Evolutionary conservation across 345 rosid species (phyloP).

Genomic region (Anacardium occidentale): DNA sequence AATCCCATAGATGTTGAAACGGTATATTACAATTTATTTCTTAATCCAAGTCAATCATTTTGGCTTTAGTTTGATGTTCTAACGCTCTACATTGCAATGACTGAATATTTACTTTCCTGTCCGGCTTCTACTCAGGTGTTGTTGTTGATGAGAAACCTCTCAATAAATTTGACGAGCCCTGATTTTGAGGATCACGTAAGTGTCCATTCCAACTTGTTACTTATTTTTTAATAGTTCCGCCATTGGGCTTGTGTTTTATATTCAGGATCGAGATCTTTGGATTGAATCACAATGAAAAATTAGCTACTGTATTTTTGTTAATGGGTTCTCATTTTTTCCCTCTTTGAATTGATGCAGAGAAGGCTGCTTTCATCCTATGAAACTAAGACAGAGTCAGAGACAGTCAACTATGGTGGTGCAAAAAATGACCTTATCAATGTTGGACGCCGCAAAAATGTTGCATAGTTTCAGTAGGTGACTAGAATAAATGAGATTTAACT

Average conservation of each 20-base stretch:
- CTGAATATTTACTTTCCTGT: conserved; percentile 13
- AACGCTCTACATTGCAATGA: conserved; percentile 1
- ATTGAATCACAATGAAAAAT: too few species aligned
- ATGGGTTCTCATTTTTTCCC: background rate
- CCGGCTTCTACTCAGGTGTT: conserved; percentile 53
- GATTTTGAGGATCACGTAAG: conserved; percentile 94
- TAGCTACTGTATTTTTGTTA: background rate
- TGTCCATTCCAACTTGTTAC: conserved; percentile 22
- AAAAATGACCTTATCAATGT: conserved; percentile 26
- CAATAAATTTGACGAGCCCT: conserved; percentile 80
- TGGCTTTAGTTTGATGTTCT: background rate
- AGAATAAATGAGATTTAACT: background rate
- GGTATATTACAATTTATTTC: conserved; percentile 36
- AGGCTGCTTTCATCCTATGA: conserved; percentile 73
- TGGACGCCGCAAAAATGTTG: conserved; percentile 34
- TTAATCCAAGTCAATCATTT: background rate
- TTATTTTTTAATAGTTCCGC: conserved; percentile 3
- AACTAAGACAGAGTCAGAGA: conserved; percentile 44
- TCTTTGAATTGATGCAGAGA: conserved; percentile 50
- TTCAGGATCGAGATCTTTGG: background rate
- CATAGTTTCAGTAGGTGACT: conserved; percentile 28
- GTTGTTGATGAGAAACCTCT: conserved; percentile 88
- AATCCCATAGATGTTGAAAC: conserved; percentile 92
- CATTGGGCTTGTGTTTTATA: background rate
- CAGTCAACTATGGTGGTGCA: conserved; percentile 25